phyloP scores from a whole-genome alignment of 805 yeast genomes.

The Saccharomycopsis sp. region DNA sequence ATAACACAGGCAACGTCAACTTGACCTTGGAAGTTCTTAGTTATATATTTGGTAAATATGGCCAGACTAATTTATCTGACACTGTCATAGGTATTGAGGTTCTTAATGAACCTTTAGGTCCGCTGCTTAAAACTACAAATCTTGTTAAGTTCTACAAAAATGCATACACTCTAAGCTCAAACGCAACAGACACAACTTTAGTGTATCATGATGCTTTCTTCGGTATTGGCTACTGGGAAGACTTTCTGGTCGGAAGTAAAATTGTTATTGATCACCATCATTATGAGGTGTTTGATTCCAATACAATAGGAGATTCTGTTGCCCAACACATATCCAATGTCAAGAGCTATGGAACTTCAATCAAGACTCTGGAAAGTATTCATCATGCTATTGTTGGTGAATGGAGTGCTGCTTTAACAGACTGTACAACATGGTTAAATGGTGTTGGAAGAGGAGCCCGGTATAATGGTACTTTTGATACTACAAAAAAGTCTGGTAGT shows the following conservation, averaged over 20 bases:
- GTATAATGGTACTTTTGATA: constrained; percentile 53
- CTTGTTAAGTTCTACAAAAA: constrained; percentile 52
- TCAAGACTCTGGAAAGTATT: constrained; percentile 35
- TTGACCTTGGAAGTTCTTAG: constrained; percentile 51
- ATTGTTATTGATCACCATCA: constrained; percentile 85
- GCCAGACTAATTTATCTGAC: constrained; percentile 51
- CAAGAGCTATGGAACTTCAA: constrained; percentile 42
- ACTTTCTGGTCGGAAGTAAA: constrained; percentile 49
- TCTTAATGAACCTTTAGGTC: constrained; percentile 85
- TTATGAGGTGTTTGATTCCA: constrained; percentile 74
- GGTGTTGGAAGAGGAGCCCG: constrained; percentile 83
- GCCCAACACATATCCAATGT: constrained; percentile 55
- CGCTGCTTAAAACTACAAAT: constrained; percentile 50
- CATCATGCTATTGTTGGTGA: constrained; percentile 83
- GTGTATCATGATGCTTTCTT: constrained; percentile 82
- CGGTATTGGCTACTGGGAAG: constrained; percentile 55
- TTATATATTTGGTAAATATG: constrained; percentile 56
- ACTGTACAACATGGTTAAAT: constrained; percentile 83
- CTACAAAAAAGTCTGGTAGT: constrained; percentile 44
- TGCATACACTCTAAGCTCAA: constrained; percentile 61
- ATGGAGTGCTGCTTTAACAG: constrained; percentile 89
- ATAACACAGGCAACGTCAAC: constrained; percentile 41
- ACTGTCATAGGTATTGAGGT: constrained; percentile 79
- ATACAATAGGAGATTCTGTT: constrained; percentile 49
- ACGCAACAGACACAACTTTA: constrained; percentile 45